These are phyloP conservation scores for Scedosporium apiospermum DNA, from an alignment of 2,329 filamentous ascomycete species.

Conservation along the genomic window DNA sequence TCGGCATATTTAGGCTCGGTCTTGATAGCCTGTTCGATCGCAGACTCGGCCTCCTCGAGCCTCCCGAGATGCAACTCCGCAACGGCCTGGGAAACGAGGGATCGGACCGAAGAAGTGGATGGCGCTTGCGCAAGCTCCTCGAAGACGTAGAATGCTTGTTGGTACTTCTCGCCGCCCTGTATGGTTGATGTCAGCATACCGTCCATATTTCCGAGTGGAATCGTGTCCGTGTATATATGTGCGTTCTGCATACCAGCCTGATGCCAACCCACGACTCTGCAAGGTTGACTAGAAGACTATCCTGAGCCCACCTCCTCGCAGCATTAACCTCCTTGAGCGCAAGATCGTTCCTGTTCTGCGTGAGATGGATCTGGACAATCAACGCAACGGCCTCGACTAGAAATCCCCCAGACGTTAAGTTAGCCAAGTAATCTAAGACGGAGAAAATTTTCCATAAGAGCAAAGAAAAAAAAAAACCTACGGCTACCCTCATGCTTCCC, in stretches of 20 bases:
- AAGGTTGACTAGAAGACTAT: constrained; percentile 85
- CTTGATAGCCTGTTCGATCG: constrained; percentile 68
- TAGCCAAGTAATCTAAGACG: not conserved
- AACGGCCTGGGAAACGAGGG: constrained; percentile 78
- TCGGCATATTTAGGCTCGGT: constrained; percentile 64
- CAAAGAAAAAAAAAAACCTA: constrained; percentile 33
- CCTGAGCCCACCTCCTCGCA: constrained; percentile 89
- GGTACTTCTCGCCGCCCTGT: constrained; percentile 89
- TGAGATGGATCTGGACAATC: constrained; percentile 84
- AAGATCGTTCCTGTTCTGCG: constrained; percentile 84
- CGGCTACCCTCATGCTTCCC: constrained; percentile 78
- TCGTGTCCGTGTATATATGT: constrained; percentile 8
- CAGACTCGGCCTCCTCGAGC: constrained; percentile 78
- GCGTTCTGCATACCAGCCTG: constrained; percentile 53
- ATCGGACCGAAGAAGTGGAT: constrained; percentile 65
- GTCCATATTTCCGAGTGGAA: not conserved
- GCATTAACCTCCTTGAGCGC: constrained; percentile 81
- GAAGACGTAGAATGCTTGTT: constrained; percentile 94
- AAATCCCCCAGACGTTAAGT: constrained; percentile 3
- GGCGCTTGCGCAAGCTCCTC: constrained; percentile 89
- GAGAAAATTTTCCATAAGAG: not conserved
- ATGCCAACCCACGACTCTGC: constrained; percentile 93
- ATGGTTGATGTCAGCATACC: constrained; percentile 16
- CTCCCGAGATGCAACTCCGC: constrained; percentile 86
- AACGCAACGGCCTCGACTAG: constrained; percentile 68